A percentile compares a stretch with the other conserved stretches of the same genome.
Conservation (phyloP, 495 filamentous ascomycete genomes). For the Elaphomyces granulatus region DNA sequence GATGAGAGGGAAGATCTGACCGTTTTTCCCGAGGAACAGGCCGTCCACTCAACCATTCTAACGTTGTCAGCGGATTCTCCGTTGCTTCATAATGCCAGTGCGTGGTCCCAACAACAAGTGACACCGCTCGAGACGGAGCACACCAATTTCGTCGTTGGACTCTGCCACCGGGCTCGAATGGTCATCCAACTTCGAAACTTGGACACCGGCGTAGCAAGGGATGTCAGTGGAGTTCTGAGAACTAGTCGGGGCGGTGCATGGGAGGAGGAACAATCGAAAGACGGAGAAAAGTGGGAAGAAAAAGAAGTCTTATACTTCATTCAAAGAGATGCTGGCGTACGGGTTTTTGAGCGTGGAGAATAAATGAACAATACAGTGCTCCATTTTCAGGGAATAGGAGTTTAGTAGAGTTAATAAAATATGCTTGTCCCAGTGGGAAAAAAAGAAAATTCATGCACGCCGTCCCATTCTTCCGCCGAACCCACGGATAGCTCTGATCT, state of each 20-base stretch:
- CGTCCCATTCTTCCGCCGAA: constrained; percentile 14
- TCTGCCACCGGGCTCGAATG: constrained; percentile 60
- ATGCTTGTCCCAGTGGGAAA: too few species aligned
- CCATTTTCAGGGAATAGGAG: background rate
- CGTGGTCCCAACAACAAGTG: constrained; percentile 19
- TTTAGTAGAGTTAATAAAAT: background rate
- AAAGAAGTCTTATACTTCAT: constrained; percentile 73
- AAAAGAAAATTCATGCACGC: constrained; percentile 33
- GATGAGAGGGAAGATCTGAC: background rate
- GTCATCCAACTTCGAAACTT: constrained; percentile 57
- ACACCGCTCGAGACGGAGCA: constrained; percentile 46
- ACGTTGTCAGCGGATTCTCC: constrained; percentile 56
- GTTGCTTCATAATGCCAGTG: constrained; percentile 40
- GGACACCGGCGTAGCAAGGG: constrained; percentile 72
- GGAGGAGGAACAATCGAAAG: constrained; percentile 18
- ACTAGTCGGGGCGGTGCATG: constrained; percentile 46
- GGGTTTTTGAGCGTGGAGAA: constrained; percentile 63
- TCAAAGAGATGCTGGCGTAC: constrained; percentile 58
- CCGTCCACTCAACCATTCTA: constrained; percentile 46
- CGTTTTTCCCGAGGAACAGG: constrained; percentile 13
- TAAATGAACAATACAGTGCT: background rate
- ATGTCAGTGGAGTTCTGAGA: constrained; percentile 81
- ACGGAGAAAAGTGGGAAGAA: constrained; percentile 32
- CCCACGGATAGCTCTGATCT: background rate
- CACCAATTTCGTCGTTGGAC: constrained; percentile 47